A percentile compares a stretch with the other conserved stretches of the same genome.
These are phyloP conservation scores for Xanthoconium stramineum DNA, from an alignment of 768 basidiomycete genomes.

Conservation along the genomic window DNA sequence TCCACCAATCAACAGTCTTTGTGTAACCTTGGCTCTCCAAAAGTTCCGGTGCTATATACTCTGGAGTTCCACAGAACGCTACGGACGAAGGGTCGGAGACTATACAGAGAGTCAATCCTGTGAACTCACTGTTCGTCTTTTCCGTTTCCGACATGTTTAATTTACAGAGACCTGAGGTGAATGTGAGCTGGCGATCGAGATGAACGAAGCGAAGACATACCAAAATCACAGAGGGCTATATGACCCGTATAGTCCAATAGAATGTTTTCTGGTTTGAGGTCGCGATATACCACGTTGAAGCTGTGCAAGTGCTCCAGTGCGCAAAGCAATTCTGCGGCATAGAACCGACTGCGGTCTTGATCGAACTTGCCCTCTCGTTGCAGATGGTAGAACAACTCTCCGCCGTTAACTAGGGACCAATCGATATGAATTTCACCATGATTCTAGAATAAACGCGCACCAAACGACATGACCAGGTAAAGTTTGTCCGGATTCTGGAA, in stretches of 20 bases:
- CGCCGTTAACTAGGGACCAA: constrained; percentile 74
- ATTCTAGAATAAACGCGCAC: constrained; percentile 39
- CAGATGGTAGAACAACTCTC: constrained; percentile 96
- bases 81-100: constrained; percentile 9
- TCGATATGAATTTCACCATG: background rate
- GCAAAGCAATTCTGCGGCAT: constrained; percentile 94
- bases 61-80: constrained; percentile 98
- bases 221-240: constrained; percentile 97
- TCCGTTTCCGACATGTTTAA: constrained; percentile 97
- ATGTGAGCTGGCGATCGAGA: constrained; percentile 1
- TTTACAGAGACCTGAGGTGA: constrained; percentile 69
- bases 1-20: constrained; percentile 99
- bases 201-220: constrained; percentile 31
- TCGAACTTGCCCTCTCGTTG: constrained; percentile 97
- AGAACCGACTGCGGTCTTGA: constrained; percentile 90
- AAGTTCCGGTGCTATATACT: constrained; percentile 97
- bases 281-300: constrained; percentile 98
- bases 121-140: constrained; percentile 82
- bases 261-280: constrained; percentile 98
- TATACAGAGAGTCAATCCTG: background rate
- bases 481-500: constrained; percentile 98
- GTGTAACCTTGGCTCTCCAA: constrained; percentile 96
- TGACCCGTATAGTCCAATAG: constrained; percentile 96
- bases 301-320: constrained; percentile 95
- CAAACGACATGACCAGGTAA: constrained; percentile 96